phyloP scores from a whole-genome alignment of 208 protist genomes.

The Crithidia fasciculata region DNA sequence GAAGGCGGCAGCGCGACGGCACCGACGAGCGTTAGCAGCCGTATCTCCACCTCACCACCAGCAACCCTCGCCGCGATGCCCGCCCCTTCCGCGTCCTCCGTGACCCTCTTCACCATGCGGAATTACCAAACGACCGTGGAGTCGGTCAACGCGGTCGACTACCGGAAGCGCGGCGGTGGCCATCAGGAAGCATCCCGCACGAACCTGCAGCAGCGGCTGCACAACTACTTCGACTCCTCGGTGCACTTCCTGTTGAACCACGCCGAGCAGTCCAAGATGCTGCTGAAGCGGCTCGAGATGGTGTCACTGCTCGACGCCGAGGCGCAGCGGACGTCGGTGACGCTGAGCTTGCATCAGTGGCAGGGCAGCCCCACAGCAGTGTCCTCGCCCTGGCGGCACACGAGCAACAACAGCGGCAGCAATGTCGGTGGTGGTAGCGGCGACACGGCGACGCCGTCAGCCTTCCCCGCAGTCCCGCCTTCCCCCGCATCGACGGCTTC shows the following conservation, averaged over 20 bases:
- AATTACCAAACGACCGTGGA: slow-evolving; percentile 37
- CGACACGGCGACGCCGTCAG: not conserved
- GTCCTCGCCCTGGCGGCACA: slow-evolving; percentile 8
- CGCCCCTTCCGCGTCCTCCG: slow-evolving; percentile 10
- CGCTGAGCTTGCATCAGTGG: slow-evolving; percentile 53
- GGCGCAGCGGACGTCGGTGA: slow-evolving; percentile 56
- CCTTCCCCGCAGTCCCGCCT: not conserved
- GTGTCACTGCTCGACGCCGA: slow-evolving; percentile 61
- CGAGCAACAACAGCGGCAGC: not conserved
- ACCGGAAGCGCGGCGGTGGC: slow-evolving; percentile 28
- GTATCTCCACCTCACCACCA: not conserved
- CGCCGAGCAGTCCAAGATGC: slow-evolving; percentile 53
- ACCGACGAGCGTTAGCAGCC: not conserved
- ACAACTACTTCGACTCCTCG: slow-evolving; percentile 75
- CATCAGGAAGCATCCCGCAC: slow-evolving; percentile 34
- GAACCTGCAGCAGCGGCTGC: slow-evolving; percentile 45
- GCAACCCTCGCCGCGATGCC: not conserved
- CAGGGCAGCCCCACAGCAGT: slow-evolving; percentile 25
- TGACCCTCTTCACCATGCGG: slow-evolving; percentile 34
- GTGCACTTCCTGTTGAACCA: slow-evolving; percentile 81
- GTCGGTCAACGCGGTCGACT: slow-evolving; percentile 27
- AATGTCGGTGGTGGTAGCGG: not conserved
- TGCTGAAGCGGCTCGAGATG: slow-evolving; percentile 74
- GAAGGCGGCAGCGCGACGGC: too few relatives aligned
- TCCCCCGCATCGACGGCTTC: too few relatives aligned